Evolutionary conservation across 495 filamentous ascomycete genomes (phyloP), one percentile per base, ranked within the genome.

Genomic region (Evansstolkia leycettana): DNA sequence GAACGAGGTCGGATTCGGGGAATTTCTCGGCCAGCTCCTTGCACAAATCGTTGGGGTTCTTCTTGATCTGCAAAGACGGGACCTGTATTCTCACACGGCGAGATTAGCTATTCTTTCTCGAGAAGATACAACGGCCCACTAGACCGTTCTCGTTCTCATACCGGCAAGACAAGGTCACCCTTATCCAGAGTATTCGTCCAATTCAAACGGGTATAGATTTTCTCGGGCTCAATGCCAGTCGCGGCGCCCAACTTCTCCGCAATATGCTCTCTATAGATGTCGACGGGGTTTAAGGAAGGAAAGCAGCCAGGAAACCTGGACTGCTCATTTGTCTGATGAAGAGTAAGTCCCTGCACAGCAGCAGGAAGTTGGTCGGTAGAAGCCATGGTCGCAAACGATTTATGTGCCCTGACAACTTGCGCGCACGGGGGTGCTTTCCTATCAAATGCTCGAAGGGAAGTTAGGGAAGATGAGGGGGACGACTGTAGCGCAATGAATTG

Each of bases 101-200:
- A 23, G 20, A 9, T 23, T 23, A 23, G 20, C 20, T 23, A n/a
- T n/a, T n/a, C n/a, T n/a, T n/a, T n/a, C n/a, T n/a, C n/a, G n/a
- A n/a, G n/a, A n/a, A n/a, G n/a, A n/a, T n/a, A n/a, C n/a, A n/a
- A n/a, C n/a, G n/a, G n/a, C n/a, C n/a, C n/a, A n/a, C n/a, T n/a
- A n/a, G n/a, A n/a, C n/a, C n/a, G n/a, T n/a, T n/a, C 24, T 7
- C 7, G 6, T 26, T 41, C n/a, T 46, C 56, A 38, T 64, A 66
- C 78, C 33, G 89, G 75, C 24, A 94, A 62, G 30, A 79, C 64
- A 43, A 96, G 60, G 53, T 96, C 89, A 41, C 89, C 89, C 69
- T 92, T 92, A 38, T 94, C 88, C 17, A 93, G 62, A 31, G 75
- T 75, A 42, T 72, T 67, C 10, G 89, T 94, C 85, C 84, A 94